phyloP scores from a whole-genome alignment of 306 rosid species.

The Oxytropis ochrocephala region DNA sequence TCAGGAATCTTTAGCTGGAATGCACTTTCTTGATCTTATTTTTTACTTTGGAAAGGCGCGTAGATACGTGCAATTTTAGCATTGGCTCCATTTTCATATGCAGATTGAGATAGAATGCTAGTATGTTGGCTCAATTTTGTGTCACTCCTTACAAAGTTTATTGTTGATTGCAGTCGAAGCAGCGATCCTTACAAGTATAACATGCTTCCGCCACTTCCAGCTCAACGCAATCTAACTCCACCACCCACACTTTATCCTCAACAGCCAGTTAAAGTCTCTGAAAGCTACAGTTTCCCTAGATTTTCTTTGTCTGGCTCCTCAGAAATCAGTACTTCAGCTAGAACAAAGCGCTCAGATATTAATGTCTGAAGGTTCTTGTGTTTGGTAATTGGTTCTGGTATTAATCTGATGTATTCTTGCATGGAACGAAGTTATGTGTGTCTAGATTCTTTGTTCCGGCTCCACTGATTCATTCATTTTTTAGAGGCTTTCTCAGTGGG shows the following conservation, averaged over 20 bases:
- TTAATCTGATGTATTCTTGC: slow-evolving; percentile 22
- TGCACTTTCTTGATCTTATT: slow-evolving; percentile 16
- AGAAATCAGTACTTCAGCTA: slow-evolving; percentile 42
- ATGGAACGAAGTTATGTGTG: slow-evolving; percentile 22
- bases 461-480: slow-evolving; percentile 38
- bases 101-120: neutral
- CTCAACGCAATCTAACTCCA: slow-evolving; percentile 87
- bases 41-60: neutral
- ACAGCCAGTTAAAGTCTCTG: slow-evolving; percentile 80
- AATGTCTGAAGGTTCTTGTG: slow-evolving; percentile 47
- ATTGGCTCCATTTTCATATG: neutral
- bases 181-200: slow-evolving; percentile 67
- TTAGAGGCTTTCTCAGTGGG: slow-evolving; percentile 23
- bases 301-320: slow-evolving; percentile 57
- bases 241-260: slow-evolving; percentile 98
- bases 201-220: slow-evolving; percentile 89
- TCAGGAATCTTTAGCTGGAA: neutral
- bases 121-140: neutral
- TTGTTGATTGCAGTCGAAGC: slow-evolving; percentile 37
- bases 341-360: slow-evolving; percentile 87
- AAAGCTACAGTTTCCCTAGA: slow-evolving; percentile 66
- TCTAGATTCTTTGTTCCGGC: slow-evolving; percentile 19
- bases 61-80: neutral
- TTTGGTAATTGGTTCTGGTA: slow-evolving; percentile 13
- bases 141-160: slow-evolving; percentile 11